Conservation (phyloP, 129 eudicot species). For the Pittosporum tobira region DNA sequence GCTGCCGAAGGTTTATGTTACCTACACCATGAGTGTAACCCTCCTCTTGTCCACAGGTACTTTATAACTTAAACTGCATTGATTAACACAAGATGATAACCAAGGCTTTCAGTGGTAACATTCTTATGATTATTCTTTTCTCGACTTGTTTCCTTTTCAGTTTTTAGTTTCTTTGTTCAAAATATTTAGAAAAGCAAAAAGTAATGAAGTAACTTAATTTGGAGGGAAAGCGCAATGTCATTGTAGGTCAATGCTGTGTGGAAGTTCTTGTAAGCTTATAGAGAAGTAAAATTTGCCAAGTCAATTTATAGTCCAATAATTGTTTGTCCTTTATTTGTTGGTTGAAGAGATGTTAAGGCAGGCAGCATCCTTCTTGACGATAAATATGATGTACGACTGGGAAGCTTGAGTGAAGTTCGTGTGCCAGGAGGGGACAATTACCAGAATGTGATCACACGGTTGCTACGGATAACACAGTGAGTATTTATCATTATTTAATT, state of each 20-base stretch:
- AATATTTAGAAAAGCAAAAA: too few species aligned
- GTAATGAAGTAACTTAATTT: too few species aligned
- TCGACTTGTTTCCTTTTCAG: too few species aligned
- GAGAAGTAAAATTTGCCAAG: neutral
- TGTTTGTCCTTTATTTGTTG: neutral
- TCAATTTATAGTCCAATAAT: neutral
- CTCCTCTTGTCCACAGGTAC: conserved; percentile 89
- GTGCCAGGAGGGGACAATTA: conserved; percentile 47
- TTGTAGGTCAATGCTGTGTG: neutral
- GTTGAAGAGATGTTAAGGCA: conserved; percentile 62
- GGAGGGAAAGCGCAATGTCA: too few species aligned
- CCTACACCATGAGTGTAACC: conserved; percentile 75
- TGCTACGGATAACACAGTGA: conserved; percentile 60
- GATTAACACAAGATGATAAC: too few species aligned
- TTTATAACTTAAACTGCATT: neutral
- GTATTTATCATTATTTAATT: conserved; percentile 12
- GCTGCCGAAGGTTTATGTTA: conserved; percentile 66
- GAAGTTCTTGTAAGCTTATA: neutral
- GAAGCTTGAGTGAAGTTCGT: conserved; percentile 67
- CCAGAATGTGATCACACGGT: conserved; percentile 44
- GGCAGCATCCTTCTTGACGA: conserved; percentile 87
- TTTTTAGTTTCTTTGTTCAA: too few species aligned
- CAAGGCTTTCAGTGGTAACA: too few species aligned
- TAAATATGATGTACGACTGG: conserved; percentile 76
- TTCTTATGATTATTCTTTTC: too few species aligned